These are phyloP conservation scores for Mycena indigotica DNA, from an alignment of 768 basidiomycete genomes.

Conservation along the genomic window DNA sequence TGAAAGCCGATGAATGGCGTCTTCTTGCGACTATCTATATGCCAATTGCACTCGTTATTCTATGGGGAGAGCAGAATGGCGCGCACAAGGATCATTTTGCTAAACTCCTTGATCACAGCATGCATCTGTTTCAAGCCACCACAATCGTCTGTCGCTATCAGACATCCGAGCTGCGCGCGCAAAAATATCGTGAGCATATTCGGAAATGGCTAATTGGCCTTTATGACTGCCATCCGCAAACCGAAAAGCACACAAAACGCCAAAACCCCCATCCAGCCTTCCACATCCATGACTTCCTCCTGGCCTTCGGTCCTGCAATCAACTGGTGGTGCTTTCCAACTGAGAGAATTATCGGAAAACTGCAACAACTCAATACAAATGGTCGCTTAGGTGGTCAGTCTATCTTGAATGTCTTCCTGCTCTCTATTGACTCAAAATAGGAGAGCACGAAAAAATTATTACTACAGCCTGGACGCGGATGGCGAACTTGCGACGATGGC, in stretches of 20 bases:
- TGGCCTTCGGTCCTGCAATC: conserved; percentile 36
- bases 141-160: conserved; percentile 21
- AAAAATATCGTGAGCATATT: conserved; percentile 17
- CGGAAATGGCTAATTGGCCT: conserved; percentile 28
- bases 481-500: conserved; percentile 22
- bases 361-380: conserved; percentile 38
- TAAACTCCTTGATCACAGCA: conserved; percentile 26
- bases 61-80: conserved; percentile 29
- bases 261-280: conserved; percentile 31
- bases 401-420: not conserved
- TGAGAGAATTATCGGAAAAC: conserved; percentile 37
- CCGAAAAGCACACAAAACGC: not conserved
- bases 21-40: conserved; percentile 33
- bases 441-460: conserved; percentile 13
- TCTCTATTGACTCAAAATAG: not conserved
- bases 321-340: conserved; percentile 46
- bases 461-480: conserved; percentile 13
- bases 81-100: not conserved
- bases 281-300: conserved; percentile 38
- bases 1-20: conserved; percentile 43
- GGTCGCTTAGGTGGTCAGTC: conserved; percentile 27
- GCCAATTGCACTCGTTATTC: conserved; percentile 35
- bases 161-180: conserved; percentile 2
- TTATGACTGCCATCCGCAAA: conserved; percentile 24
- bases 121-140: conserved; percentile 29